phyloP scores from a whole-genome alignment of 78 protist genomes.

The Dictyostelium brefeldianum region DNA sequence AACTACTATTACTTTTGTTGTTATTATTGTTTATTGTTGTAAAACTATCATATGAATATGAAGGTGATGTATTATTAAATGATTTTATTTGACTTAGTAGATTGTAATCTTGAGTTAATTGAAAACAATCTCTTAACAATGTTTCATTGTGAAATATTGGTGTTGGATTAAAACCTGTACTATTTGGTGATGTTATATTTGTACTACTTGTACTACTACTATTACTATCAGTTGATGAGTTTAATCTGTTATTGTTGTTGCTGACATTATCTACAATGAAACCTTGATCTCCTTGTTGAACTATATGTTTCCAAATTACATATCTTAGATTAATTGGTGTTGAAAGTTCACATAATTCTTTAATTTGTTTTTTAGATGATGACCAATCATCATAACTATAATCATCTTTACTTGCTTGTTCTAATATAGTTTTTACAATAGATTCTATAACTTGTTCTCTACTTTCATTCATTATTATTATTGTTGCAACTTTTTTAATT shows the following conservation, averaged over 20 bases:
- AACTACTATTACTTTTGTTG: background rate
- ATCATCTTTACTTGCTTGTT: background rate
- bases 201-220: background rate
- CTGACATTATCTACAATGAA: background rate
- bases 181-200: background rate
- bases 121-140: slow-evolving; percentile 44
- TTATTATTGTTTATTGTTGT: background rate
- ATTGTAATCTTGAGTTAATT: slow-evolving; percentile 42
- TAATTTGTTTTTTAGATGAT: slow-evolving; percentile 36
- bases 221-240: slow-evolving; percentile 7
- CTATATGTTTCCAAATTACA: slow-evolving; percentile 67
- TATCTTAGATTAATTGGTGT: slow-evolving; percentile 47
- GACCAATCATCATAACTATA: slow-evolving; percentile 60
- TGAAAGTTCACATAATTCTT: slow-evolving; percentile 21
- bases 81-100: slow-evolving; percentile 43
- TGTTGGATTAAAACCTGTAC: background rate
- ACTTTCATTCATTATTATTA: slow-evolving; percentile 10
- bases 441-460: slow-evolving; percentile 25
- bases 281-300: slow-evolving; percentile 26
- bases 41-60: slow-evolving; percentile 17
- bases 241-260: background rate
- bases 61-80: slow-evolving; percentile 4
- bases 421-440: background rate
- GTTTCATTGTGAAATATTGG: slow-evolving; percentile 55
- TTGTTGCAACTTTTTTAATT: background rate